These are phyloP conservation scores for Kwoniella botswanensis DNA, from an alignment of 768 basidiomycete species.

Conservation along the genomic window DNA sequence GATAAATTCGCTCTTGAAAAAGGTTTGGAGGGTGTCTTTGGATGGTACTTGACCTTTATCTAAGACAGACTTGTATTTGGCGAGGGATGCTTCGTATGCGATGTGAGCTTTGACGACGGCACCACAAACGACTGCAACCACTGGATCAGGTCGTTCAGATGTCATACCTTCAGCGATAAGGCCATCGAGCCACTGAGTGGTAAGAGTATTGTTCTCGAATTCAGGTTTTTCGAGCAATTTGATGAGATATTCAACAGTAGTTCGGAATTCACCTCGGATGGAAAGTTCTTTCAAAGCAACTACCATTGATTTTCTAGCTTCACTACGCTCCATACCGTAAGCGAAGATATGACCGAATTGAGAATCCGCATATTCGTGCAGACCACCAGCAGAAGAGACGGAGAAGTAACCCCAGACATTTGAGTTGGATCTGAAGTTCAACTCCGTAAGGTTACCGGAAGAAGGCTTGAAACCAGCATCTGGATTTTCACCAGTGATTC, in stretches of 20 bases:
- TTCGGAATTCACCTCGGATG: constrained; percentile 98
- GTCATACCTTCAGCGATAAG: constrained; percentile 97
- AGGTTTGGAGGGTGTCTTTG: constrained; percentile 92
- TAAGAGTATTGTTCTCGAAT: constrained; percentile 96
- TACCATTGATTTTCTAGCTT: constrained; percentile 99
- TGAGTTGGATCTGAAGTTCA: constrained; percentile 98
- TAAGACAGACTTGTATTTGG: constrained; percentile 90
- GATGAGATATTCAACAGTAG: constrained; percentile 98
- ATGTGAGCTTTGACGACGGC: constrained; percentile 94
- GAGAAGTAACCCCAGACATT: constrained; percentile 99
- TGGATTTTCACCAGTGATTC: constrained; percentile 98
- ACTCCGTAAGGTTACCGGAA: constrained; percentile 92
- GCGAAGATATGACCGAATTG: constrained; percentile 99
- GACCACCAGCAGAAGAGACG: constrained; percentile 89
- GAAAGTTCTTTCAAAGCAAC: constrained; percentile 96
- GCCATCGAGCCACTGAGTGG: constrained; percentile 97
- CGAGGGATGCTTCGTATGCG: constrained; percentile 83
- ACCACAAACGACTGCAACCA: constrained; percentile 92
- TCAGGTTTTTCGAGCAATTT: constrained; percentile 93
- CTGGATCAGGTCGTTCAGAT: constrained; percentile 91
- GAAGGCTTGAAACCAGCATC: constrained; percentile 99
- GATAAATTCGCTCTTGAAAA: constrained; percentile 95
- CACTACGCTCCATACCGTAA: constrained; percentile 92
- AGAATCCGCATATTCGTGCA: constrained; percentile 98
- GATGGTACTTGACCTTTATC: constrained; percentile 98